Evolutionary conservation across 2,329 filamentous ascomycete genomes (phyloP).

Genomic region (Colletotrichum neosansevieriae): DNA sequence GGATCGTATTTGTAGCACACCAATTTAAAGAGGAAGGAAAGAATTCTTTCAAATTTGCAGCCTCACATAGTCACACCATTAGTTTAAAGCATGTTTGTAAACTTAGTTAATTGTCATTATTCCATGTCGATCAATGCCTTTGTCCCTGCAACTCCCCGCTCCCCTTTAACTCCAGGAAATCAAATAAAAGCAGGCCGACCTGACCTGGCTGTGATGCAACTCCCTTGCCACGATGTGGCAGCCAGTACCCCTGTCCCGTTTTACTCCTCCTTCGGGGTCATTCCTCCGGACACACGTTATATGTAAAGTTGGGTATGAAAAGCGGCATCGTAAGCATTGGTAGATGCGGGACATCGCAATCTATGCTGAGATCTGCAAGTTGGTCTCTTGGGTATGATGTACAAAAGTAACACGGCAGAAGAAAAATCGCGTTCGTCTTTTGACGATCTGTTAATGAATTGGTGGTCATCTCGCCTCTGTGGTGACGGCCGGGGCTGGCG

Average conservation of each 20-base stretch:
- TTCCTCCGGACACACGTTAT: slow-evolving; percentile 9
- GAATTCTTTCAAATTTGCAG: not conserved
- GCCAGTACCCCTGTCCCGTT: slow-evolving; percentile 1
- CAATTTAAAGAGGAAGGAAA: too few species aligned
- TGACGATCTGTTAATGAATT: not conserved
- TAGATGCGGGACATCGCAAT: slow-evolving; percentile 32
- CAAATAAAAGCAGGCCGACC: slow-evolving; percentile 36
- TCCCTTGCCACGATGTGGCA: not conserved
- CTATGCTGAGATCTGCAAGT: slow-evolving; percentile 36
- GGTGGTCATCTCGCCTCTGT: slow-evolving; percentile 21
- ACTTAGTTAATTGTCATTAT: slow-evolving; percentile 37
- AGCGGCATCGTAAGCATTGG: slow-evolving; percentile 32
- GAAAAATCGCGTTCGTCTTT: slow-evolving; percentile 20
- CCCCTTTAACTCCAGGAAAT: slow-evolving; percentile 38
- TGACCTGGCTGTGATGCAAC: slow-evolving; percentile 15
- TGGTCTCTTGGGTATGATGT: slow-evolving; percentile 38
- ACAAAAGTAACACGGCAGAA: slow-evolving; percentile 37
- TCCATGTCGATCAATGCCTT: slow-evolving; percentile 38
- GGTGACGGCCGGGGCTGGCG: slow-evolving; percentile 30
- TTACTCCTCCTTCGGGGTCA: slow-evolving; percentile 18
- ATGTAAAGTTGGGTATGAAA: slow-evolving; percentile 40
- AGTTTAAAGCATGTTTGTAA: slow-evolving; percentile 28
- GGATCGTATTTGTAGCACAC: slow-evolving; percentile 67
- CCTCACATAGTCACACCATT: not conserved
- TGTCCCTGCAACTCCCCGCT: slow-evolving; percentile 43